phyloP scores from a whole-genome alignment of 768 basidiomycete species.

The Lepiota brunneoincarnata region DNA sequence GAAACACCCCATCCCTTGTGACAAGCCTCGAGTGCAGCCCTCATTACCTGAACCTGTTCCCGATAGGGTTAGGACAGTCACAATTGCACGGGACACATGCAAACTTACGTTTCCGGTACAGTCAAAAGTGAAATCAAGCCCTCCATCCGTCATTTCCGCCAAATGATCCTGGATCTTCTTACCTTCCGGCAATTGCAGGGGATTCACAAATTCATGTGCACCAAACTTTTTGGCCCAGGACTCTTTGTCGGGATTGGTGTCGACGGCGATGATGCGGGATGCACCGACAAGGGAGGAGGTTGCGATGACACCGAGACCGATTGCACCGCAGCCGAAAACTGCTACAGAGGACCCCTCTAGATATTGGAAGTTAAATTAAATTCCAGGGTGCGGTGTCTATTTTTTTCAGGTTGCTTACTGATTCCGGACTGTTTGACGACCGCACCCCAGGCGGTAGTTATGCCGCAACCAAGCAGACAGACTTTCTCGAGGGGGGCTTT shows the following conservation, averaged over 20 bases:
- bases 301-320: slow-evolving; percentile 90
- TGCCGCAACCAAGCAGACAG: slow-evolving; percentile 95
- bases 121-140: slow-evolving; percentile 96
- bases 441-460: slow-evolving; percentile 98
- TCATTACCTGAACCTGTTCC: slow-evolving; percentile 85
- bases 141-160: slow-evolving; percentile 92
- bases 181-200: slow-evolving; percentile 67
- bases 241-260: slow-evolving; percentile 85
- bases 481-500: slow-evolving; percentile 91
- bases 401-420: slow-evolving; percentile 33
- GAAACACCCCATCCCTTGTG: slow-evolving; percentile 99
- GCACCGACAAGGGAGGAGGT: slow-evolving; percentile 78
- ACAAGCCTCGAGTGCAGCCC: slow-evolving; percentile 94
- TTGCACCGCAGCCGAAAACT: slow-evolving; percentile 95
- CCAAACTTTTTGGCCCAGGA: slow-evolving; percentile 90
- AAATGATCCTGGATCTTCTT: slow-evolving; percentile 87
- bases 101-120: slow-evolving; percentile 78
- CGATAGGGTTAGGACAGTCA: background rate
- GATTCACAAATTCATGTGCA: slow-evolving; percentile 93
- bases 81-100: background rate
- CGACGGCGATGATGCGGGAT: slow-evolving; percentile 87
- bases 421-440: slow-evolving; percentile 89
- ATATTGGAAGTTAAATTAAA: background rate
- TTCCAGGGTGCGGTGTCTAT: background rate
- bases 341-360: slow-evolving; percentile 85